Base-by-base conservation (phyloP, 345 rosid species). In the Camelina hispida region DNA sequence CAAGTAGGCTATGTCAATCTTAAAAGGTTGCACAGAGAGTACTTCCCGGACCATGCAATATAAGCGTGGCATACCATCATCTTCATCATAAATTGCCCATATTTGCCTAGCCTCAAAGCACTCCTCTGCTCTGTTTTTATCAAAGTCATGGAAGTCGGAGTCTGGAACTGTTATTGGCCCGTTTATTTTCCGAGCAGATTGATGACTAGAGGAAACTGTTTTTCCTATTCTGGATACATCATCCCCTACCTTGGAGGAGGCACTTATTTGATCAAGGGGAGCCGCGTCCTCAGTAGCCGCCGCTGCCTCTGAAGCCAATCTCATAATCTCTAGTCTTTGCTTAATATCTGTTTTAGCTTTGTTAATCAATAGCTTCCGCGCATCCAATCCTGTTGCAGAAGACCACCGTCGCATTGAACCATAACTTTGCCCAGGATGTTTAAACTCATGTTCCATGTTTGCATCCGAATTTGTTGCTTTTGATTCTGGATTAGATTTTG, bases 81-180 rank as follows among this genome's bases (percentile, higher is more conserved):
- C 97, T 80, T 95, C 99, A 52, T 95, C 99, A 61, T 92, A 95
- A 30, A 95, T 75, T 28, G 97, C 99, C 97, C 97, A 95, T 83
- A 95, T 88, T 69, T 95, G 97, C 84, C 89, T 92, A 18, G 94
- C 93, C 80, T 85, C 75, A 77, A 95, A 95, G 85, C 97, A 81
- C 68, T 95, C 96, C 83, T 92, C 99, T 10, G 89, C 84, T 79
- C 99, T 83, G 78, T 89, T 91, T 51, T 84, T 87, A 79, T 92
- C 98, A 48, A 95, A 95, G 74, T 95, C 97, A 81, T 92, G 99
- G 81, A 95, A 95, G 75, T 95, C 99, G 0, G 97, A 84, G 79
- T 95, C 98, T 52, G 98, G 98, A 38, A 95, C 98, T 35, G 83
- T 84, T 48, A 86, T 57, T 15, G 99, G 90, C 43, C 69, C 84